These are phyloP conservation scores for Ambrosia hybrid DNA, from an alignment of 140 eudicot genomes.

Conservation along the genomic window DNA sequence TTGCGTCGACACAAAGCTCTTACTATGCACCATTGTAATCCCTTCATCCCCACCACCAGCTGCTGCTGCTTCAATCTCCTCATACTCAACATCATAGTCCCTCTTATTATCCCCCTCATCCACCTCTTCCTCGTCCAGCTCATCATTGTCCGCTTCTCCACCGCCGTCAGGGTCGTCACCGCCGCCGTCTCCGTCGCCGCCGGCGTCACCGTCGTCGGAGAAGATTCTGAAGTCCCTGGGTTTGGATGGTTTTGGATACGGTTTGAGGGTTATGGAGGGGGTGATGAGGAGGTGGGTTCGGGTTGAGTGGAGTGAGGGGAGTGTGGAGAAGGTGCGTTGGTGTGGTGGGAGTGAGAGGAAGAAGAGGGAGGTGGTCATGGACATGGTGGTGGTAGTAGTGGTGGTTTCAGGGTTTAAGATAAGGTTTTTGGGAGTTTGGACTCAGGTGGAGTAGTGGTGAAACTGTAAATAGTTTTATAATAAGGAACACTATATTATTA, in stretches of 20 bases:
- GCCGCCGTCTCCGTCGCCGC: slow-evolving; percentile 57
- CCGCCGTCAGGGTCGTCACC: slow-evolving; percentile 47
- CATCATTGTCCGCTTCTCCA: slow-evolving; percentile 57
- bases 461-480: slow-evolving; percentile 10
- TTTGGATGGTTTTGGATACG: slow-evolving; percentile 3
- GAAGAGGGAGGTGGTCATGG: slow-evolving; percentile 46
- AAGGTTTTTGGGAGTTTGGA: slow-evolving; percentile 24
- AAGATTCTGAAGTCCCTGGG: slow-evolving; percentile 40
- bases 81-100: slow-evolving; percentile 86
- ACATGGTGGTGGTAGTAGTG: neutral
- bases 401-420: slow-evolving; percentile 28
- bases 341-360: slow-evolving; percentile 32
- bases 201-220: slow-evolving; percentile 73
- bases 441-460: neutral
- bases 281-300: slow-evolving; percentile 8
- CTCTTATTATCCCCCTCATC: slow-evolving; percentile 80
- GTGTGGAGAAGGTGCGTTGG: slow-evolving; percentile 17
- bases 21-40: slow-evolving; percentile 56
- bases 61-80: slow-evolving; percentile 19
- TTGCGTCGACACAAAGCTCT: slow-evolving; percentile 63
- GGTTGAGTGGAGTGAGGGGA: slow-evolving; percentile 22
- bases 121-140: slow-evolving; percentile 79
- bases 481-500: no score
- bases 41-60: slow-evolving; percentile 36
- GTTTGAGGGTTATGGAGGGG: slow-evolving; percentile 20